These are phyloP conservation scores for Cyclotella cryptica DNA, from an alignment of 108 stramenopile species.

Conservation along the genomic window DNA sequence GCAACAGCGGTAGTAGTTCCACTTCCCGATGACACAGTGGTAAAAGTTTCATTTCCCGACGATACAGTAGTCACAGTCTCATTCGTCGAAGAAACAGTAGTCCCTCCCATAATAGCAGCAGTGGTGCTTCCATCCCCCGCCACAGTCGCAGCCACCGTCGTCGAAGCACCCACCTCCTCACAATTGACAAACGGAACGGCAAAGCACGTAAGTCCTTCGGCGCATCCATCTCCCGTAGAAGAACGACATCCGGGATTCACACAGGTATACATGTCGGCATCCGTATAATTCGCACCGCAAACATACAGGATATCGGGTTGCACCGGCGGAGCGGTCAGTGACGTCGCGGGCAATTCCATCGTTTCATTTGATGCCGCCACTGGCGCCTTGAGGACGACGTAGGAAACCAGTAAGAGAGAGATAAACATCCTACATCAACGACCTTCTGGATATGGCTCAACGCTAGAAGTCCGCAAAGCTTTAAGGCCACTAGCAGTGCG, in stretches of 20 bases:
- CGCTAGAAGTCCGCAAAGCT: too few relatives aligned
- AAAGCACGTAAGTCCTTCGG: slow-evolving; percentile 8
- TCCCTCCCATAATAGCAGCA: not conserved
- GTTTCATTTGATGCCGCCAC: not conserved
- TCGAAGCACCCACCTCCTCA: not conserved
- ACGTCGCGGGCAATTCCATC: not conserved
- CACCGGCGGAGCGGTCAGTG: not conserved
- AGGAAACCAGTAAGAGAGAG: too few relatives aligned
- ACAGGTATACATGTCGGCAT: slow-evolving; percentile 4
- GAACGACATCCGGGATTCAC: slow-evolving; percentile 4
- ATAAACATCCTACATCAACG: too few relatives aligned
- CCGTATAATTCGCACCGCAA: slow-evolving; percentile 25
- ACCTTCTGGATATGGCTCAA: too few relatives aligned
- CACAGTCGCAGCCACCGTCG: not conserved
- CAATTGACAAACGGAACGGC: slow-evolving; percentile 24
- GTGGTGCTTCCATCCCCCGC: not conserved
- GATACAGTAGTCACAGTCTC: not conserved
- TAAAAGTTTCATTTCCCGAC: not conserved
- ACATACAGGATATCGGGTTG: slow-evolving; percentile 7
- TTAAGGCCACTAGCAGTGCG: too few relatives aligned
- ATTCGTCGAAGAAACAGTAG: not conserved
- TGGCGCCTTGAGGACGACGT: too few relatives aligned
- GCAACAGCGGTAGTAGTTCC: not conserved
- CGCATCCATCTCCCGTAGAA: slow-evolving; percentile 40
- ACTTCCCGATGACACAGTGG: not conserved